A percentile compares a stretch with the other conserved stretches of the same genome.
These are phyloP conservation scores for Aspergillus nidulans DNA, from an alignment of 495 filamentous ascomycete species.

Conservation along the genomic window DNA sequence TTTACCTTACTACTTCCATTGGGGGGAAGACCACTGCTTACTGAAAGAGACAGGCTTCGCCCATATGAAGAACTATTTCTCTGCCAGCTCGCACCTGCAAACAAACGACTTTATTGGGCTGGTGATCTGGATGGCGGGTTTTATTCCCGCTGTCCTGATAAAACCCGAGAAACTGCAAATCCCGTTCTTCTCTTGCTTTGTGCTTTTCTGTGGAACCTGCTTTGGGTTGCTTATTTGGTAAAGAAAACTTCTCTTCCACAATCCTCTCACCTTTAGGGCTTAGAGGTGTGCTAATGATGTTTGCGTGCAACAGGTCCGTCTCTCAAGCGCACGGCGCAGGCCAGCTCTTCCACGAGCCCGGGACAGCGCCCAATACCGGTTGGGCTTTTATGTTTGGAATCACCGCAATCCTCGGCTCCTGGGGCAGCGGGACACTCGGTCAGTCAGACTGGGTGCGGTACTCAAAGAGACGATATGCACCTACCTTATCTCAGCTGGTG, in stretches of 20 bases:
- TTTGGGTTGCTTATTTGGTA: conserved; percentile 5
- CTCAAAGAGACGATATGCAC: conserved; percentile 4
- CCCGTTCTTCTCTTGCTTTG: not conserved
- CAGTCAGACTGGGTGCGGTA: conserved; percentile 7
- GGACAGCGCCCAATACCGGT: not conserved
- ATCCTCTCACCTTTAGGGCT: not conserved
- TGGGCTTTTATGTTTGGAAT: conserved; percentile 11
- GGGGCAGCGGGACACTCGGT: conserved; percentile 2
- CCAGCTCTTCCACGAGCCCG: conserved; percentile 8
- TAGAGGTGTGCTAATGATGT: not conserved
- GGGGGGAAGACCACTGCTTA: not conserved
- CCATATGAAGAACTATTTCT: conserved; percentile 7
- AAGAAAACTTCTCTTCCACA: not conserved
- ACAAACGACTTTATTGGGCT: conserved; percentile 10
- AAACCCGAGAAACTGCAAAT: conserved; percentile 1
- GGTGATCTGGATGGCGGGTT: conserved; percentile 4
- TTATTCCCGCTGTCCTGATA: conserved; percentile 1
- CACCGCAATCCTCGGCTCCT: conserved; percentile 4
- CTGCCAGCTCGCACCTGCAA: conserved; percentile 3
- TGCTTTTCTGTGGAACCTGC: conserved; percentile 5
- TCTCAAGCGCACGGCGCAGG: conserved; percentile 1
- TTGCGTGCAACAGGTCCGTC: not conserved
- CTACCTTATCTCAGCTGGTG: conserved; percentile 3
- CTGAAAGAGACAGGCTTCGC: not conserved
- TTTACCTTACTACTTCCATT: not conserved